These are phyloP conservation scores for Nosema muscidifuracis DNA, from an alignment of 371 early-diverging fungal genomes.

Conservation along the genomic window DNA sequence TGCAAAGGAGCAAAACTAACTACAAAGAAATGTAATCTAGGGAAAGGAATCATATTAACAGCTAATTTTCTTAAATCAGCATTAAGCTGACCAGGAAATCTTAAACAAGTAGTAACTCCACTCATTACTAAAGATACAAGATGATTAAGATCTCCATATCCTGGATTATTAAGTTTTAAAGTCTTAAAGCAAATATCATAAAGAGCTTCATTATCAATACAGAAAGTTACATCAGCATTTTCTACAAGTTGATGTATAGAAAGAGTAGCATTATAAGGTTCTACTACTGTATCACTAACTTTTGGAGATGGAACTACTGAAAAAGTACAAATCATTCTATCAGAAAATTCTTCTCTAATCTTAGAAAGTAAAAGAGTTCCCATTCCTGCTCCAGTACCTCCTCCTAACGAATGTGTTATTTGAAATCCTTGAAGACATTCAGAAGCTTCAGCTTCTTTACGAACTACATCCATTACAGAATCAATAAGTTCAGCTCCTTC, in stretches of 20 bases:
- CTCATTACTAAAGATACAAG: slow-evolving; percentile 82
- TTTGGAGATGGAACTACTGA: slow-evolving; percentile 87
- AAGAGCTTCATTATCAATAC: slow-evolving; percentile 94
- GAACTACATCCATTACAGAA: slow-evolving; percentile 76
- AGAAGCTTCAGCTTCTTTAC: slow-evolving; percentile 79
- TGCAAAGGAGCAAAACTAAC: slow-evolving; percentile 92
- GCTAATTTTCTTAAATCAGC: slow-evolving; percentile 91
- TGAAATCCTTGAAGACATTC: slow-evolving; percentile 89
- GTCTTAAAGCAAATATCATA: slow-evolving; percentile 87
- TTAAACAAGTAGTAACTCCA: slow-evolving; percentile 87
- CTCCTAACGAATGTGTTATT: slow-evolving; percentile 83
- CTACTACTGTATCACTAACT: slow-evolving; percentile 78
- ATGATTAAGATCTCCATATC: slow-evolving; percentile 78
- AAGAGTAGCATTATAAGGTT: slow-evolving; percentile 94
- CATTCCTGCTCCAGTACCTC: slow-evolving; percentile 87
- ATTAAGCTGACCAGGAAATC: slow-evolving; percentile 97
- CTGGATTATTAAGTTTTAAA: slow-evolving; percentile 75
- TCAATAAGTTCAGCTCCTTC: slow-evolving; percentile 89
- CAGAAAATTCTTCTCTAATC: slow-evolving; percentile 87
- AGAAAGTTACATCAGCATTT: slow-evolving; percentile 92
- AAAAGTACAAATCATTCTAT: slow-evolving; percentile 88
- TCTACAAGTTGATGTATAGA: slow-evolving; percentile 89
- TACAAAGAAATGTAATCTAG: slow-evolving; percentile 98
- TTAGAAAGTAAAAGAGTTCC: slow-evolving; percentile 78
- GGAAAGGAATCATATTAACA: slow-evolving; percentile 98